Evolutionary conservation across 257 asterid genomes (phyloP), one percentile per base, ranked within the genome.

Genomic region (Penstemon eatonii): DNA sequence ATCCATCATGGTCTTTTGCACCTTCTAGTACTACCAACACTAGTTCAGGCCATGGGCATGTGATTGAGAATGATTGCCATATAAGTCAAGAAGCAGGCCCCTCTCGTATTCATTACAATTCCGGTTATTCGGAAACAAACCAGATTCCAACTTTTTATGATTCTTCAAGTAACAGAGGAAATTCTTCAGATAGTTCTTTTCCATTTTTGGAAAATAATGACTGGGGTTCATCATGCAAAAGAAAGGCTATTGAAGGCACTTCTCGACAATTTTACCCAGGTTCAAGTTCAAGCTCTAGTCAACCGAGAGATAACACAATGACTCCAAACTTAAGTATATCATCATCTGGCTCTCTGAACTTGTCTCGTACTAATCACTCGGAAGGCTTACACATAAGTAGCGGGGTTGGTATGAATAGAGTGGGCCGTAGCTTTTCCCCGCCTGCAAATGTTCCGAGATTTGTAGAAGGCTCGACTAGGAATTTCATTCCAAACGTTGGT

Each of bases 171-270:
- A 82, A 71, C 50, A 7, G 59, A 33, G 87, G 84, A 76, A 57
- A 81, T 52, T 75, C 82, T 78, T 74, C 84, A 0, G 87, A 85
- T 46, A 73, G 77, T 69, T 81, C 90, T 41, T 75, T 79, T 60
- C 56, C 76, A 40, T 65, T 73, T 40, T 41, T 68, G 11, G 92
- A 81, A 57, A 69, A 74, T 70, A 77, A 56, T 8, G 87, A 83
- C 54, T 85, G 96, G 89, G 95, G 97, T 72, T 77, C 82, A 36
- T 88, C 98, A 59, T 84, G 94, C 84, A 93, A 90, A 81, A 74
- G 97, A 68, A 90, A 88, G 81, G 83, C 91, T 62, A 79, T 88
- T 39, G 98, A 93, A 85, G 92, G 89, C 40, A 78, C 86, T 68
- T 81, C 97, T 50, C 84, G 82, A 68, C 95, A 82, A 60, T 82